A percentile compares a stretch with the other conserved stretches of the same genome.
Evolutionary conservation across 306 rosid species (phyloP).

Genomic region (Macrotyloma uniflorum): DNA sequence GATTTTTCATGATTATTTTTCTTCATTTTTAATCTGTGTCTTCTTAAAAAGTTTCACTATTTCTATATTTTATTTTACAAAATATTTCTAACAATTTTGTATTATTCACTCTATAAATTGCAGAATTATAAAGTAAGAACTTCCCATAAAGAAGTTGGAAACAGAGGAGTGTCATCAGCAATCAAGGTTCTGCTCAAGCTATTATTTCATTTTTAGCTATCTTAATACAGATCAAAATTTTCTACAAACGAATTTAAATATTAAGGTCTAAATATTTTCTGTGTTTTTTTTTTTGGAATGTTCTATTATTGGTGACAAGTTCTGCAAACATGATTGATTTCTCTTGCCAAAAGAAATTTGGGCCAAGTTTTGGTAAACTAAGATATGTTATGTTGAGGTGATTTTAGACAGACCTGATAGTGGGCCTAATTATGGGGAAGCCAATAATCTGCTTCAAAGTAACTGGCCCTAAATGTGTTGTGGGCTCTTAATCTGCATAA

Average conservation of each 20-base stretch:
- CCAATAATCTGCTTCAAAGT: background rate
- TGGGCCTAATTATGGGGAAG: constrained; percentile 25
- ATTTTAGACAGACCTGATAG: background rate
- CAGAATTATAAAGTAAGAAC: background rate
- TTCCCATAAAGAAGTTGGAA: background rate
- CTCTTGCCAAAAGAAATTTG: constrained; percentile 7
- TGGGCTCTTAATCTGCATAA: background rate
- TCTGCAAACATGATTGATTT: background rate
- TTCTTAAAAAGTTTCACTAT: too few relatives aligned
- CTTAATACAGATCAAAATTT: background rate
- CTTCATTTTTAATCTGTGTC: too few relatives aligned
- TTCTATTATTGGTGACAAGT: background rate
- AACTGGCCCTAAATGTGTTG: background rate
- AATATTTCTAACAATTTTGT: background rate
- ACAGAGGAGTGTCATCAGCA: background rate
- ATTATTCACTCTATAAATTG: background rate
- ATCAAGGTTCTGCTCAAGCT: background rate
- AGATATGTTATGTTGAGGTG: background rate
- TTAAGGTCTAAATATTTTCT: background rate
- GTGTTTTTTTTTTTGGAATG: background rate
- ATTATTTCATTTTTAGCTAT: background rate
- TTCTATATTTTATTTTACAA: too few relatives aligned
- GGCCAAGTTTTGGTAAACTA: background rate
- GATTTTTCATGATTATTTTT: too few relatives aligned
- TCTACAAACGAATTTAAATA: background rate